phyloP scores from a whole-genome alignment of 495 filamentous ascomycete genomes.

The Lasiosphaeria miniovina region DNA sequence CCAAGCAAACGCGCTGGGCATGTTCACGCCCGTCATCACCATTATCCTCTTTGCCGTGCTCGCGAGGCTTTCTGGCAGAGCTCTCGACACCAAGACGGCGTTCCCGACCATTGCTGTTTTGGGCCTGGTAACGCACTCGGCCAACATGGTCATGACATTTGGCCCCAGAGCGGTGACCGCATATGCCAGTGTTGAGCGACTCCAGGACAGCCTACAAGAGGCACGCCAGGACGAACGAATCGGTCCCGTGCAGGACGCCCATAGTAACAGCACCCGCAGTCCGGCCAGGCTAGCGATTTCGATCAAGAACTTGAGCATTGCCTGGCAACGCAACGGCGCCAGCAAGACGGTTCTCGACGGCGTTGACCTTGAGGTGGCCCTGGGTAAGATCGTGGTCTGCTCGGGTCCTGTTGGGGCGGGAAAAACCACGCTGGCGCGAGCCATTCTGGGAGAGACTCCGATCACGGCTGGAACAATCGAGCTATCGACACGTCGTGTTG shows the following conservation, averaged over 20 bases:
- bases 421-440: slow-evolving; percentile 55
- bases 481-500: slow-evolving; percentile 18
- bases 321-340: slow-evolving; percentile 2
- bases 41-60: slow-evolving; percentile 37
- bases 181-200: slow-evolving; percentile 34
- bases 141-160: slow-evolving; percentile 44
- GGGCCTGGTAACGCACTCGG: slow-evolving; percentile 36
- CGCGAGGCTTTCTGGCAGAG: slow-evolving; percentile 14
- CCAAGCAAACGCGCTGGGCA: slow-evolving; percentile 37
- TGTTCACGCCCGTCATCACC: slow-evolving; percentile 42
- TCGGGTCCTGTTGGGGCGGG: slow-evolving; percentile 53
- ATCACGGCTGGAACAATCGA: slow-evolving; percentile 41
- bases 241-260: not conserved
- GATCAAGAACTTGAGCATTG: slow-evolving; percentile 17
- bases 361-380: slow-evolving; percentile 13
- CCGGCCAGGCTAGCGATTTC: slow-evolving; percentile 1
- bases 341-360: slow-evolving; percentile 7
- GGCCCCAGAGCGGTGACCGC: slow-evolving; percentile 33
- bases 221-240: not conserved
- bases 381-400: slow-evolving; percentile 13
- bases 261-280: not conserved
- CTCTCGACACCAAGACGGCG: slow-evolving; percentile 33
- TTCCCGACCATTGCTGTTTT: slow-evolving; percentile 39
- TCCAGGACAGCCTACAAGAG: slow-evolving; percentile 27
- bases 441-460: slow-evolving; percentile 50